Conservation (phyloP, 345 rosid genomes). For the Limnanthes douglasii region DNA sequence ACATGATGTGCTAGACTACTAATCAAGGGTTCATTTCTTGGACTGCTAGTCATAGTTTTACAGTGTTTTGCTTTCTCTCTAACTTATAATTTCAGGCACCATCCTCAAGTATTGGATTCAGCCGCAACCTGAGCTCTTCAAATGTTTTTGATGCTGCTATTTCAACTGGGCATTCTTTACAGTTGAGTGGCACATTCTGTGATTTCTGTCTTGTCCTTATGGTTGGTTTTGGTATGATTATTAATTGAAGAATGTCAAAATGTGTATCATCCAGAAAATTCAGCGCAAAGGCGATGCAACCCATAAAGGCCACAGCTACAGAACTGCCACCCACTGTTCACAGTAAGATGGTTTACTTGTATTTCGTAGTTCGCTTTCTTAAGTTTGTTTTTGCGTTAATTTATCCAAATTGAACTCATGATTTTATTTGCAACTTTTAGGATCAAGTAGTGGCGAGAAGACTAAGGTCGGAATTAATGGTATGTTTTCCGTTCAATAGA, state of each 20-base stretch:
- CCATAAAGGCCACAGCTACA: slow-evolving; percentile 73
- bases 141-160: slow-evolving; percentile 32
- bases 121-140: slow-evolving; percentile 20
- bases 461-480: slow-evolving; percentile 92
- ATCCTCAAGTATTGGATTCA: slow-evolving; percentile 23
- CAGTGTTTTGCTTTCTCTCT: too few relatives aligned
- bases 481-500: slow-evolving; percentile 16
- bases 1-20: too few relatives aligned
- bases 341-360: slow-evolving; percentile 37
- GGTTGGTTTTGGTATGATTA: not conserved
- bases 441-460: slow-evolving; percentile 32
- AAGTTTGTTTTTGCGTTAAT: slow-evolving; percentile 7
- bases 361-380: not conserved
- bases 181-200: slow-evolving; percentile 29
- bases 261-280: slow-evolving; percentile 20
- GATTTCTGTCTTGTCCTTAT: not conserved
- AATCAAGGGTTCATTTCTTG: too few relatives aligned
- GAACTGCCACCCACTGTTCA: slow-evolving; percentile 43
- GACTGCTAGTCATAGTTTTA: too few relatives aligned
- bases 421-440: slow-evolving; percentile 28
- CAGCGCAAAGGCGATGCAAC: slow-evolving; percentile 28
- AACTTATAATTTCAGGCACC: too few relatives aligned
- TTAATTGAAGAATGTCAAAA: not conserved
- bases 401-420: slow-evolving; percentile 12
- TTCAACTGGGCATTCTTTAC: slow-evolving; percentile 22